A percentile compares a stretch with the other conserved stretches of the same genome.
Conservation (phyloP, 176 grass and related monocot genomes). For the Elymus sibiricus region DNA sequence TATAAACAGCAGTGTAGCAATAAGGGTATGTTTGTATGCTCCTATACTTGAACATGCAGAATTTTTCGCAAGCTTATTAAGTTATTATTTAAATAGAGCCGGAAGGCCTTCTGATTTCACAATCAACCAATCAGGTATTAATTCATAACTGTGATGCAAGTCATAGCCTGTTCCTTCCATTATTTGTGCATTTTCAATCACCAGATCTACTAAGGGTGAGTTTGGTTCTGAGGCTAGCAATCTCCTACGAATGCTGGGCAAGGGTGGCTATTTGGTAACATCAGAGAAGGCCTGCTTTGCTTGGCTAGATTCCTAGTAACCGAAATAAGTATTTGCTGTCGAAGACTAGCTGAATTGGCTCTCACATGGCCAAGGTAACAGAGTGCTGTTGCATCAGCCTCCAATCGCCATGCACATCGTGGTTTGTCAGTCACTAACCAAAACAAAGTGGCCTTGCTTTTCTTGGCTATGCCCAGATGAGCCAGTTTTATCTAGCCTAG, state of each 20-base stretch:
- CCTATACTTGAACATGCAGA: background rate
- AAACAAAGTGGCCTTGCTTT: background rate
- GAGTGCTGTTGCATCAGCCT: background rate
- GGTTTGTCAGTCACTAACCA: background rate
- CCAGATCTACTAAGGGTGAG: background rate
- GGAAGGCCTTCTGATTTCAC: background rate
- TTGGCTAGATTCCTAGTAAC: background rate
- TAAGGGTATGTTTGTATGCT: background rate
- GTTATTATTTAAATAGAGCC: background rate
- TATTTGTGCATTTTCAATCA: background rate
- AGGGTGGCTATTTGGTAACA: background rate
- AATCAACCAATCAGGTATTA: background rate
- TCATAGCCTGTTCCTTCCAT: background rate
- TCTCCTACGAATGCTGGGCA: background rate
- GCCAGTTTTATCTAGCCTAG: background rate
- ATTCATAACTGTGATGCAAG: background rate
- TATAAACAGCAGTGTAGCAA: background rate
- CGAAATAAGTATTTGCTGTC: background rate
- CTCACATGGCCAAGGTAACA: background rate
- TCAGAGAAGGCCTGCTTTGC: background rate
- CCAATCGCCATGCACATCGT: background rate
- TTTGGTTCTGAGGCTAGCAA: slow-evolving; percentile 1
- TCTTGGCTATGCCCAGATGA: slow-evolving; percentile 11
- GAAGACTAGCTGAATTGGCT: background rate
- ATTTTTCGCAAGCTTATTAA: background rate